Conservation (phyloP, 1,284 basidiomycete genomes). For the Leccinum griseonigrum region DNA sequence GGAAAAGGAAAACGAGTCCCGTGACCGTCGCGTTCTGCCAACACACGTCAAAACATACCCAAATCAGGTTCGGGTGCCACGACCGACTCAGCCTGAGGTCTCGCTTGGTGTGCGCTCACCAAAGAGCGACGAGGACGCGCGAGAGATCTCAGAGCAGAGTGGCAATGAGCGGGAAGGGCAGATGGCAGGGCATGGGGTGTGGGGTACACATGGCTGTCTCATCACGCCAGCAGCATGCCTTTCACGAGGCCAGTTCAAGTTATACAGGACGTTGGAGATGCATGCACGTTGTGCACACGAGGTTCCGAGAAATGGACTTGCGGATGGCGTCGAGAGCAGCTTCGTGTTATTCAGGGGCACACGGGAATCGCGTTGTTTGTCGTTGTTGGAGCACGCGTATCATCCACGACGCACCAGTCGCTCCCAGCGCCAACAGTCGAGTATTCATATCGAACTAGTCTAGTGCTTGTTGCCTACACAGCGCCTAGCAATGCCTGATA, state of each 20-base stretch:
- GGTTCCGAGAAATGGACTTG: slow-evolving; percentile 2
- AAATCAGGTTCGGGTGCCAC: slow-evolving; percentile 18
- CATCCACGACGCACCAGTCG: slow-evolving; percentile 14
- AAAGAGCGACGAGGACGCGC: slow-evolving; percentile 1
- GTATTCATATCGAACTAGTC: slow-evolving; percentile 1
- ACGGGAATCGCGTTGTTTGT: slow-evolving; percentile 44
- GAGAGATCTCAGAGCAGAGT: not conserved
- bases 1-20: slow-evolving; percentile 36
- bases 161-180: not conserved
- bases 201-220: slow-evolving; percentile 15
- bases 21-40: slow-evolving; percentile 35
- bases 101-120: not conserved
- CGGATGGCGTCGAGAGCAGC: not conserved
- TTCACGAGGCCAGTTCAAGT: slow-evolving; percentile 19
- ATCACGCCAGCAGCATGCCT: slow-evolving; percentile 13
- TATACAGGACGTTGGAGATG: slow-evolving; percentile 4
- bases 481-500: slow-evolving; percentile 60
- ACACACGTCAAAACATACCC: slow-evolving; percentile 24
- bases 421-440: slow-evolving; percentile 22
- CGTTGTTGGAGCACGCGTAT: slow-evolving; percentile 52
- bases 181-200: slow-evolving; percentile 19
- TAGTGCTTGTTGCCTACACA: slow-evolving; percentile 7
- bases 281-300: slow-evolving; percentile 1
- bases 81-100: not conserved
- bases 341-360: slow-evolving; percentile 15